Conservation (phyloP, 495 filamentous ascomycete genomes). For the Hypoxylon cercidicola region DNA sequence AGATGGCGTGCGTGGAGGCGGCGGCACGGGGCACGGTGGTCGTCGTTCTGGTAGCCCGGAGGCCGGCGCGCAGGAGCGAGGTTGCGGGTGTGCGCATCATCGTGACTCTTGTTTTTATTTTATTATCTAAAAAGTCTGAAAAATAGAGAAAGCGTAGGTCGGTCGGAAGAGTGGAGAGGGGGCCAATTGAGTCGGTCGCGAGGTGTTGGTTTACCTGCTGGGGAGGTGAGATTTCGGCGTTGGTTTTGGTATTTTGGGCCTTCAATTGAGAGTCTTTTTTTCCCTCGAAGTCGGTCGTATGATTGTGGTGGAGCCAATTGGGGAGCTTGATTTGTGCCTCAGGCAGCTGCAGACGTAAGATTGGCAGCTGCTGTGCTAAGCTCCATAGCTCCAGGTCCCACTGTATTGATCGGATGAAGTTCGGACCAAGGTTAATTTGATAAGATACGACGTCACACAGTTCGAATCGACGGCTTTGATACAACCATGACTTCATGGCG, state of each 20-base stretch:
- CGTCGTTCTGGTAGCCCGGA: slow-evolving; percentile 53
- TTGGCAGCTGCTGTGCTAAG: slow-evolving; percentile 24
- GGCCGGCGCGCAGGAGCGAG: slow-evolving; percentile 53
- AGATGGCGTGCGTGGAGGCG: slow-evolving; percentile 86
- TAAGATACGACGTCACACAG: slow-evolving; percentile 35
- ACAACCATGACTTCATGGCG: no score
- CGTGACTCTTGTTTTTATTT: slow-evolving; percentile 22
- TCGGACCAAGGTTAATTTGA: slow-evolving; percentile 45
- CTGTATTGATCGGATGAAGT: slow-evolving; percentile 34
- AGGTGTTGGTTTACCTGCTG: slow-evolving; percentile 7
- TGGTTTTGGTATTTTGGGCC: slow-evolving; percentile 34
- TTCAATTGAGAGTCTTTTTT: slow-evolving; percentile 47
- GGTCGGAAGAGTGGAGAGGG: slow-evolving; percentile 53
- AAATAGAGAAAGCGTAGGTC: slow-evolving; percentile 18
- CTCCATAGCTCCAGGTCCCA: slow-evolving; percentile 29
- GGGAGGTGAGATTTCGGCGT: slow-evolving; percentile 45
- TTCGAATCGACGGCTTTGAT: background rate
- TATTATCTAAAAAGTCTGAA: slow-evolving; percentile 1
- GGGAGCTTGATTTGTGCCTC: slow-evolving; percentile 33
- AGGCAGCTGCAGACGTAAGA: slow-evolving; percentile 14
- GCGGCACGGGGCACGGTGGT: slow-evolving; percentile 67
- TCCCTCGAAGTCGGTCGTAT: slow-evolving; percentile 41
- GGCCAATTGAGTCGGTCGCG: slow-evolving; percentile 52
- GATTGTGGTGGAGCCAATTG: slow-evolving; percentile 43
- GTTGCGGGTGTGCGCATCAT: slow-evolving; percentile 56